Evolutionary conservation across 2,329 filamentous ascomycete genomes (phyloP).

Genomic region (Claviceps pazoutovae): DNA sequence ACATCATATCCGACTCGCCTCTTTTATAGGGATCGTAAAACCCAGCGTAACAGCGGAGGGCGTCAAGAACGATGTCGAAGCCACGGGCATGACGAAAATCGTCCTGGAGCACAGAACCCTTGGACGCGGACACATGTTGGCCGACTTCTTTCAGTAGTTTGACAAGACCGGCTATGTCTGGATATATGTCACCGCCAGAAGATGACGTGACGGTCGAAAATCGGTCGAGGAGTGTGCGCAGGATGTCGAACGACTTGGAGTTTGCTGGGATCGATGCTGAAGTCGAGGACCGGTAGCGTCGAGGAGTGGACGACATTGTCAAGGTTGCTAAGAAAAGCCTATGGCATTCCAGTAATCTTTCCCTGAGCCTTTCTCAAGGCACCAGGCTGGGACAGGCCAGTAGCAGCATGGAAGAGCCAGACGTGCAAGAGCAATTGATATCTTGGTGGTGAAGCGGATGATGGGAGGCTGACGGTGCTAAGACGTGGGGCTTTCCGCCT

Average conservation of each 20-base stretch:
- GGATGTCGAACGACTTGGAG: constrained; percentile 46
- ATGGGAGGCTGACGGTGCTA: neutral
- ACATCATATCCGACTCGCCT: constrained; percentile 46
- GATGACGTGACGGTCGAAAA: constrained; percentile 23
- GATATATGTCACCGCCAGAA: constrained; percentile 27
- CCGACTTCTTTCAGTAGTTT: constrained; percentile 50
- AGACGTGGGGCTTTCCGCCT: constrained; percentile 1
- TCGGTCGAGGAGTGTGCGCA: constrained; percentile 39
- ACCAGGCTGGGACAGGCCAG: constrained; percentile 19
- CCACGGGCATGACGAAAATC: constrained; percentile 70
- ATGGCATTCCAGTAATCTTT: constrained; percentile 10
- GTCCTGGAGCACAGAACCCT: constrained; percentile 48
- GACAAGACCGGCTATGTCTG: constrained; percentile 33
- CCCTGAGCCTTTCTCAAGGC: constrained; percentile 24
- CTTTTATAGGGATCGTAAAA: constrained; percentile 58
- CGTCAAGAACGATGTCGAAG: constrained; percentile 59
- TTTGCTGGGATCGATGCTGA: constrained; percentile 42
- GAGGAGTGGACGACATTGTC: constrained; percentile 37
- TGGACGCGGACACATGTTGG: constrained; percentile 41
- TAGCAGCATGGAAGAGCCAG: constrained; percentile 21
- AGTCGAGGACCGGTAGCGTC: constrained; percentile 51
- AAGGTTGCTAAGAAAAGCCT: neutral
- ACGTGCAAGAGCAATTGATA: neutral
- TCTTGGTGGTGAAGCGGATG: neutral
- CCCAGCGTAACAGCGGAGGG: constrained; percentile 57